Evolutionary conservation across 2,329 filamentous ascomycete genomes (phyloP).

Genomic region (Talaromyces sp.): DNA sequence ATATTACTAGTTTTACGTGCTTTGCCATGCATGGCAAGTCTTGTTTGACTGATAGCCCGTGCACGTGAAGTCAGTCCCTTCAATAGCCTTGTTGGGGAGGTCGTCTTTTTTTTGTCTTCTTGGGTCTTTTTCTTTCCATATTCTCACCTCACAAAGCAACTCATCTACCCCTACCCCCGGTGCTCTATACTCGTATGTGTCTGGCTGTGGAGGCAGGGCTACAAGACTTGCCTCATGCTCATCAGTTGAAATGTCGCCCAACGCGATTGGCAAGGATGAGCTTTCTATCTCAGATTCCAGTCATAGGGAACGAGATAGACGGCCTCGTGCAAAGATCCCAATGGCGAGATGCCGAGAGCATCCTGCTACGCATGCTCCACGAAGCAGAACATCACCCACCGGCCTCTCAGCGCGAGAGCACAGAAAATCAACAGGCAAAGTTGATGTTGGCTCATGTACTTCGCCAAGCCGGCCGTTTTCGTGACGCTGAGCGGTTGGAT

Average conservation of each 20-base stretch:
- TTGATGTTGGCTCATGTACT: slow-evolving; percentile 11
- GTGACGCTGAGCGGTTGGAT: slow-evolving; percentile 10
- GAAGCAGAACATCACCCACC: neutral
- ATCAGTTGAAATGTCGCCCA: slow-evolving; percentile 10
- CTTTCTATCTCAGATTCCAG: slow-evolving; percentile 11
- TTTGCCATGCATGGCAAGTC: neutral
- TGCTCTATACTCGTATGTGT: neutral
- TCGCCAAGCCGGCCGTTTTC: slow-evolving; percentile 7
- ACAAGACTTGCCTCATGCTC: slow-evolving; percentile 3
- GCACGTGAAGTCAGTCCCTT: neutral
- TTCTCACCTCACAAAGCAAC: neutral
- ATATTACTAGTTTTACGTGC: neutral
- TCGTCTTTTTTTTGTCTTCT: neutral
- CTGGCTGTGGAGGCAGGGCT: slow-evolving; percentile 6
- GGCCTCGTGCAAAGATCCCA: slow-evolving; percentile 6
- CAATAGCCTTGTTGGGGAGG: neutral
- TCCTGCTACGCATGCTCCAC: slow-evolving; percentile 6
- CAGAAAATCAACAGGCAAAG: slow-evolving; percentile 9
- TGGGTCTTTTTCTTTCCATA: neutral
- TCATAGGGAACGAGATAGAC: slow-evolving; percentile 10
- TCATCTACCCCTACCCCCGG: neutral
- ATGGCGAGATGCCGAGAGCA: slow-evolving; percentile 11
- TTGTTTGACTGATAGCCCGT: neutral
- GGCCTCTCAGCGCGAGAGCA: neutral
- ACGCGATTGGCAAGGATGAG: slow-evolving; percentile 9